phyloP scores from a whole-genome alignment of 768 basidiomycete species.

The Tubosaeta sp. region DNA sequence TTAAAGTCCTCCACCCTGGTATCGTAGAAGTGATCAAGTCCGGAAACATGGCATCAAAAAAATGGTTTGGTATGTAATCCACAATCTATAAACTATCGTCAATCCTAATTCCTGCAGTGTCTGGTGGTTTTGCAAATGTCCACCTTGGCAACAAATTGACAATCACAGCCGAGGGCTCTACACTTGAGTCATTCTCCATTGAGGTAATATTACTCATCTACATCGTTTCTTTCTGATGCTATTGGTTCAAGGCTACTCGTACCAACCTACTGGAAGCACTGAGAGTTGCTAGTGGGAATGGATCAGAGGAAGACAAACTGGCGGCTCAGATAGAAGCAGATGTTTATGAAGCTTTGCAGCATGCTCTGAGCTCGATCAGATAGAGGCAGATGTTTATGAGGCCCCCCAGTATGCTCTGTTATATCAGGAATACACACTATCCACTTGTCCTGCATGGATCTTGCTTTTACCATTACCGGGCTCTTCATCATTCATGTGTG shows the following conservation, averaged over 20 bases:
- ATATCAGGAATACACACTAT: too few relatives aligned
- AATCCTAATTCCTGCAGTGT: slow-evolving; percentile 52
- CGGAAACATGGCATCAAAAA: slow-evolving; percentile 71
- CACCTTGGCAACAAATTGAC: slow-evolving; percentile 97
- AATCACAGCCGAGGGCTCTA: slow-evolving; percentile 93
- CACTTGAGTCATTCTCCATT: slow-evolving; percentile 82
- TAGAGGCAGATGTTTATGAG: too few relatives aligned
- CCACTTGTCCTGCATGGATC: too few relatives aligned
- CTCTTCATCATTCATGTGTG: too few relatives aligned
- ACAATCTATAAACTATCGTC: background rate
- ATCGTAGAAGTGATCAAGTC: slow-evolving; percentile 92
- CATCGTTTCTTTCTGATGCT: slow-evolving; percentile 5
- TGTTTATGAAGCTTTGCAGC: slow-evolving; percentile 93
- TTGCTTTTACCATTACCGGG: too few relatives aligned
- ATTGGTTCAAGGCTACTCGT: slow-evolving; percentile 71
- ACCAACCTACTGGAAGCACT: slow-evolving; percentile 85
- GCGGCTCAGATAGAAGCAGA: slow-evolving; percentile 94
- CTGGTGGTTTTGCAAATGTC: slow-evolving; percentile 95
- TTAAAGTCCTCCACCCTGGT: slow-evolving; percentile 92
- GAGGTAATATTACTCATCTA: slow-evolving; percentile 62
- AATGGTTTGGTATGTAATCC: slow-evolving; percentile 85
- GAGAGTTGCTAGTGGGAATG: slow-evolving; percentile 73
- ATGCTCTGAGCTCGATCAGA: slow-evolving; percentile 64
- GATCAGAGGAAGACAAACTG: slow-evolving; percentile 88
- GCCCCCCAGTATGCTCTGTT: too few relatives aligned